Evolutionary conservation across 2,329 filamentous ascomycete genomes (phyloP).

Genomic region (Botrytis sinoallii): DNA sequence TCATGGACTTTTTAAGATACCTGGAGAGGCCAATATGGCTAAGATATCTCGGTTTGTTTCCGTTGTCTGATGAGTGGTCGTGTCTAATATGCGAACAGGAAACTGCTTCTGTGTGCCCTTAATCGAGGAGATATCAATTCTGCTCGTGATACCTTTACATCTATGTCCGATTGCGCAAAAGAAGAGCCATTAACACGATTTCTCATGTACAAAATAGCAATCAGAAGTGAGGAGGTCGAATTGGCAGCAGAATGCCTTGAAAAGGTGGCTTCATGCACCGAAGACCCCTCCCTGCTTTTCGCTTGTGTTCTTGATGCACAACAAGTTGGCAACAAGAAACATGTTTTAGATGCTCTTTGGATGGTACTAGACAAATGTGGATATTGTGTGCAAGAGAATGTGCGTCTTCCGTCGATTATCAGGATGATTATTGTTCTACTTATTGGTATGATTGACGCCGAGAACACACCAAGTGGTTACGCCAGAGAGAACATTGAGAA

Average conservation of each 20-base stretch:
- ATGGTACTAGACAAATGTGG: conserved; percentile 57
- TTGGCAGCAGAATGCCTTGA: conserved; percentile 63
- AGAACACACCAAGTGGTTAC: background rate
- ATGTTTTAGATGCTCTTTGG: conserved; percentile 58
- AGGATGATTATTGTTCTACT: conserved; percentile 57
- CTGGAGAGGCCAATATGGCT: conserved; percentile 62
- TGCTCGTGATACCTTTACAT: conserved; percentile 54
- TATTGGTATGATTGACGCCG: conserved; percentile 42
- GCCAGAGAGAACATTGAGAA: conserved; percentile 41
- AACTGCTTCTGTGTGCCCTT: conserved; percentile 68
- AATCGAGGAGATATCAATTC: conserved; percentile 52
- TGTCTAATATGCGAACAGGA: conserved; percentile 48
- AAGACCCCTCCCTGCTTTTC: conserved; percentile 65
- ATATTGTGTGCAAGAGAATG: conserved; percentile 44
- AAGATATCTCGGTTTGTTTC: conserved; percentile 61
- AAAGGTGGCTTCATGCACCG: conserved; percentile 50
- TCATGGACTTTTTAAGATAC: conserved; percentile 62
- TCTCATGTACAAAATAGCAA: conserved; percentile 69
- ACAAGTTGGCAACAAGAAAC: conserved; percentile 56
- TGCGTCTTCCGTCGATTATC: conserved; percentile 63
- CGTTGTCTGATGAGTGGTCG: background rate
- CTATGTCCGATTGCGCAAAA: conserved; percentile 56
- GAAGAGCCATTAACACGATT: conserved; percentile 67
- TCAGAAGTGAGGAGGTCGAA: conserved; percentile 56
- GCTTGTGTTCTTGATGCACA: conserved; percentile 79